Evolutionary conservation across 164 flowering plant genomes (phyloP).

Genomic region (Piper longum): DNA sequence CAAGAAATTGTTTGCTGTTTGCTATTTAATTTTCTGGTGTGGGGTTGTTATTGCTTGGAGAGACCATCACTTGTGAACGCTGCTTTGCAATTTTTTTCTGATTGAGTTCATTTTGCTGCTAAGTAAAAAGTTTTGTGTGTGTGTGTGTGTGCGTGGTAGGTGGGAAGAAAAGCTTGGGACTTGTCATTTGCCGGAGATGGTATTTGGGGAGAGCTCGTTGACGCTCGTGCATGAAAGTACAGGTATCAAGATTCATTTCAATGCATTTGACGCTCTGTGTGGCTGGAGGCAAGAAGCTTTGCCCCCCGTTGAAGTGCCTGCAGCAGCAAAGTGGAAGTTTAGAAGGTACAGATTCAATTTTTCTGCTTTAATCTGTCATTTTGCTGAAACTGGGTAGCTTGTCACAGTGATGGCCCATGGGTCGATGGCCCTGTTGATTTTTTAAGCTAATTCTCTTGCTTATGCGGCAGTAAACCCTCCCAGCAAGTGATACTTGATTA

Average conservation of each 20-base stretch:
- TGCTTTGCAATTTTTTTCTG: neutral
- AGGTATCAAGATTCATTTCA: slow-evolving; percentile 54
- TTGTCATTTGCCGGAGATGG: slow-evolving; percentile 87
- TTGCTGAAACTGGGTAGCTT: no score
- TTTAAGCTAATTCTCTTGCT: neutral
- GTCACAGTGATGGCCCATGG: no score
- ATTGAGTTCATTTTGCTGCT: no score
- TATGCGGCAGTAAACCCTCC: slow-evolving; percentile 65
- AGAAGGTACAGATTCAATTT: slow-evolving; percentile 38
- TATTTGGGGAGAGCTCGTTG: slow-evolving; percentile 76
- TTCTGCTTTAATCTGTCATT: neutral
- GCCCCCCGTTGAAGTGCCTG: slow-evolving; percentile 97
- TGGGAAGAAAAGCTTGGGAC: slow-evolving; percentile 79
- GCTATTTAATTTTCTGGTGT: neutral
- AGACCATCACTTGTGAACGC: neutral
- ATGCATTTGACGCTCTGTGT: slow-evolving; percentile 76
- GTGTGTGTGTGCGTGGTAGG: slow-evolving; percentile 18
- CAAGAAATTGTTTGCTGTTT: neutral
- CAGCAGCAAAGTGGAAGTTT: slow-evolving; percentile 90
- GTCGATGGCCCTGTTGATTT: neutral
- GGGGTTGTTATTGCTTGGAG: neutral
- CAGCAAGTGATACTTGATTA: slow-evolving; percentile 87
- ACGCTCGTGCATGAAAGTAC: slow-evolving; percentile 43
- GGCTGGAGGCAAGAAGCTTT: slow-evolving; percentile 84
- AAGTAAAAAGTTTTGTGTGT: slow-evolving; percentile 4